Evolutionary conservation across 768 basidiomycete genomes (phyloP), one percentile per base, ranked within the genome.

Genomic region (Mycena latifolia): DNA sequence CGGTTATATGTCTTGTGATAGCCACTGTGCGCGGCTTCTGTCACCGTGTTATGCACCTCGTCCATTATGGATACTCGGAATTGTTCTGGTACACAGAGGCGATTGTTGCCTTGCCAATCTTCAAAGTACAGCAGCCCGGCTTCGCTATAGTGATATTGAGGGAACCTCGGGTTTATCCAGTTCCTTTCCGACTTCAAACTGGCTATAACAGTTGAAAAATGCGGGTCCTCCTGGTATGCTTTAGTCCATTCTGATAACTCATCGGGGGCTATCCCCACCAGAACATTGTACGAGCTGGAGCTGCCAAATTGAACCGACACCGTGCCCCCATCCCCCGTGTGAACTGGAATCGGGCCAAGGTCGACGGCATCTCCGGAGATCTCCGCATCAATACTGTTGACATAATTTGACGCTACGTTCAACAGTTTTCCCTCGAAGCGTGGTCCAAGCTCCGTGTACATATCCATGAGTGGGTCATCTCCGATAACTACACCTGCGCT

Each of bases 91-190:
- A 39, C 52, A 22, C 52, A 54, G 37, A 54, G 35, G 1, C n/a
- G n/a, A n/a, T n/a, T n/a, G n/a, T n/a, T n/a, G n/a, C n/a, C n/a
- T n/a, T n/a, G n/a, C n/a, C n/a, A 33, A 35, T 7, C 37, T 54
- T 2, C 52, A 14, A 54, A 54, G 22, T 54, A 54, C 11, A 54
- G 33, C 12, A 54, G 24, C 6, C 52, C 52, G 1, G 52, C 9
- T 11, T 54, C 52, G 20, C 33, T 39, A 31, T 54, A 54, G 24
- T 54, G 52, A 39, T 54, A 54, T 25, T 54, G 52, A 15, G 52
- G 35, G 27, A 37, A 54, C 15, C 22, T 33, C 6, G 52, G 52
- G 18, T 54, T 54, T 9, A 12, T 4, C 52, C 52, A 54, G 27
- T 54, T 25, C 3, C 3, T 37, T 54, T 54, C 52, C 2, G 22